These are phyloP conservation scores for Amyloporia xantha DNA, from an alignment of 768 basidiomycete species.

Conservation along the genomic window DNA sequence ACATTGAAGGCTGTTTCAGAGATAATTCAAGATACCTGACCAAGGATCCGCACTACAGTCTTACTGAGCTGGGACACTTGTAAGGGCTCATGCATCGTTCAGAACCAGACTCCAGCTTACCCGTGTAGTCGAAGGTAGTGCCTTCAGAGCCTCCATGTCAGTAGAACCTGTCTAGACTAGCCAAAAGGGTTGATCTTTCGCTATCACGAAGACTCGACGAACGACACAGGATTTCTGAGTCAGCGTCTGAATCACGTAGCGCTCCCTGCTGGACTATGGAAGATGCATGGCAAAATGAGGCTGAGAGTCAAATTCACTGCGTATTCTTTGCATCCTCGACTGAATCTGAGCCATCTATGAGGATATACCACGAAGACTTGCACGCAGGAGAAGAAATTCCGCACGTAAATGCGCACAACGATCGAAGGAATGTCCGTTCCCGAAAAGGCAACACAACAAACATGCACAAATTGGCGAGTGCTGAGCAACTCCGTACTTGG, in stretches of 20 bases:
- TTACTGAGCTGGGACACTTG: conserved; percentile 53
- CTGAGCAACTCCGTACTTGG: background rate
- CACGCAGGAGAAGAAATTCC: too few species aligned
- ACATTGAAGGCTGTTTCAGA: background rate
- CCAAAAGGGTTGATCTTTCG: background rate
- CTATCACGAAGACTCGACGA: too few species aligned
- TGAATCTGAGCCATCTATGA: too few species aligned
- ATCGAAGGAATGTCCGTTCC: too few species aligned
- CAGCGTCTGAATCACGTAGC: too few species aligned
- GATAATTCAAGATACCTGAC: conserved; percentile 47
- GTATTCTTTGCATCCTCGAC: too few species aligned
- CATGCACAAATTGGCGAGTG: background rate
- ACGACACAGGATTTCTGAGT: too few species aligned
- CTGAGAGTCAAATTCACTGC: too few species aligned
- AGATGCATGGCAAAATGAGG: too few species aligned
- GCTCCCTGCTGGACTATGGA: too few species aligned
- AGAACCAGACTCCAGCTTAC: conserved; percentile 25
- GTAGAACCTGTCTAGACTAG: background rate
- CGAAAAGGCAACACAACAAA: background rate
- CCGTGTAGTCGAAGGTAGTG: conserved; percentile 45
- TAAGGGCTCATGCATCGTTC: background rate
- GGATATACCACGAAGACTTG: too few species aligned
- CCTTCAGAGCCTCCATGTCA: conserved; percentile 45
- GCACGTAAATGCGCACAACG: too few species aligned
- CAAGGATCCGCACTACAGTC: conserved; percentile 61